Percentiles rank a stretch among this genome's conserved stretches.
Evolutionary conservation across 2,329 filamentous ascomycete species (phyloP).

Genomic region (Pseudocercospora macadamiae): DNA sequence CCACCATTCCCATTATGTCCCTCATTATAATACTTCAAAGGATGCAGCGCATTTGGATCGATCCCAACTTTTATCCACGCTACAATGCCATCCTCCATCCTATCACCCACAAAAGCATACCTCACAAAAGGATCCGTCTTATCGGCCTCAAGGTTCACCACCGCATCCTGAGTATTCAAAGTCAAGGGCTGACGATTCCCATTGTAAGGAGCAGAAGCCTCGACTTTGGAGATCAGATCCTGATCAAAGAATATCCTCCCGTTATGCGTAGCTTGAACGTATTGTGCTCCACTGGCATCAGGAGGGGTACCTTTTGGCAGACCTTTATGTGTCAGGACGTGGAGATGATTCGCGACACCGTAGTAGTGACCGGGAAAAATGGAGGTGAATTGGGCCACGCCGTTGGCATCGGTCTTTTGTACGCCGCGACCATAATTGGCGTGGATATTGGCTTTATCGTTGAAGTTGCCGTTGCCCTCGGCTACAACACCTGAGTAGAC

Average conservation of each 20-base stretch:
- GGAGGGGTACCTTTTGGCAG: neutral
- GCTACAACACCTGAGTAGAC: conserved; percentile 45
- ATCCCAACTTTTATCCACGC: conserved; percentile 59
- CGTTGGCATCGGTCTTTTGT: conserved; percentile 42
- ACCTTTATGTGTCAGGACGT: conserved; percentile 27
- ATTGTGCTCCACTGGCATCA: conserved; percentile 6
- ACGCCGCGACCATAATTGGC: conserved; percentile 45
- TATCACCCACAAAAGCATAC: conserved; percentile 60
- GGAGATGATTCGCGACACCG: conserved; percentile 46
- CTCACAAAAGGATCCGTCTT: conserved; percentile 61
- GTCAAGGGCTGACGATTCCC: conserved; percentile 49
- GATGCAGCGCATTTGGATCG: conserved; percentile 38
- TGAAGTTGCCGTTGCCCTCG: conserved; percentile 39
- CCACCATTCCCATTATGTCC: conserved; percentile 15
- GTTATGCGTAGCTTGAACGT: conserved; percentile 56
- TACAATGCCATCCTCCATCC: conserved; percentile 54
- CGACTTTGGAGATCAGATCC: conserved; percentile 56
- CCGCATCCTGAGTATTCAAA: conserved; percentile 54
- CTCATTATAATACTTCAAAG: conserved; percentile 7
- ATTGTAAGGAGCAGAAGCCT: conserved; percentile 49
- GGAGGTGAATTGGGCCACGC: conserved; percentile 45
- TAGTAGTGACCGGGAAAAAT: conserved; percentile 50
- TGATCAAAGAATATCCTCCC: conserved; percentile 69
- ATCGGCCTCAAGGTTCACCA: conserved; percentile 50
- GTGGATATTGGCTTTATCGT: conserved; percentile 35